These are phyloP conservation scores for Ophiostoma tasmaniense DNA, from an alignment of 2,329 filamentous ascomycete genomes.

Conservation along the genomic window DNA sequence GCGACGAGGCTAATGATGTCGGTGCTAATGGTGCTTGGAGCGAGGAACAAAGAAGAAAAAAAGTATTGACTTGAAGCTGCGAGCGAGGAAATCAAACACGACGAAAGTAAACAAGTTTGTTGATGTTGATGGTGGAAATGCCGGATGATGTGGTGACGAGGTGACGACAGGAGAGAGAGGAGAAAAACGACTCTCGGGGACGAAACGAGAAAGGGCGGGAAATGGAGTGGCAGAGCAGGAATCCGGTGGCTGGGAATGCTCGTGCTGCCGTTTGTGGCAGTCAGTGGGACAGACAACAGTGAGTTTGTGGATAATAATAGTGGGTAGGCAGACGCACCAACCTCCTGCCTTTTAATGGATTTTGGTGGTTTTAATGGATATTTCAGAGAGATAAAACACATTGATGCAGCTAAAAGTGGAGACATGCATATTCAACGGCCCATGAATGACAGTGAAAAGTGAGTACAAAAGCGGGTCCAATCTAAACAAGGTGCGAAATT, in stretches of 20 bases:
- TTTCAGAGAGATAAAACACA: not conserved
- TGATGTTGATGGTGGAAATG: conserved; percentile 2
- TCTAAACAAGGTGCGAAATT: conserved; percentile 14
- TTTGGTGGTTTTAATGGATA: not conserved
- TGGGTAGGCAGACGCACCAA: not conserved
- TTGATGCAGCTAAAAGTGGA: conserved; percentile 13
- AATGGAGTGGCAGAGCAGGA: conserved; percentile 5
- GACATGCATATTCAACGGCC: conserved; percentile 10
- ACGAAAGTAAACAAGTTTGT: conserved; percentile 1
- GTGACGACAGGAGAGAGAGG: conserved; percentile 3
- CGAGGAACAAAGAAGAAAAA: not conserved
- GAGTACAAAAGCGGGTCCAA: not conserved
- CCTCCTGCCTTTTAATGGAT: not conserved
- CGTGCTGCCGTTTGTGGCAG: conserved; percentile 9
- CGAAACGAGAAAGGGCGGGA: conserved; percentile 6
- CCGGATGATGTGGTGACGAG: conserved; percentile 4
- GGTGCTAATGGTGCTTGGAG: not conserved
- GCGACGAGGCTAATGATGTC: conserved; percentile 2
- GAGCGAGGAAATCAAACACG: conserved; percentile 7
- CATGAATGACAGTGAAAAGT: not conserved
- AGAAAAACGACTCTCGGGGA: not conserved
- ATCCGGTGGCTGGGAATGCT: conserved; percentile 18
- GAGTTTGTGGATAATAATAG: not conserved
- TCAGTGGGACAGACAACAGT: not conserved
- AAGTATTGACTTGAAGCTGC: not conserved